Conservation (phyloP, 495 filamentous ascomycete species). For the Penicillium angulare region DNA sequence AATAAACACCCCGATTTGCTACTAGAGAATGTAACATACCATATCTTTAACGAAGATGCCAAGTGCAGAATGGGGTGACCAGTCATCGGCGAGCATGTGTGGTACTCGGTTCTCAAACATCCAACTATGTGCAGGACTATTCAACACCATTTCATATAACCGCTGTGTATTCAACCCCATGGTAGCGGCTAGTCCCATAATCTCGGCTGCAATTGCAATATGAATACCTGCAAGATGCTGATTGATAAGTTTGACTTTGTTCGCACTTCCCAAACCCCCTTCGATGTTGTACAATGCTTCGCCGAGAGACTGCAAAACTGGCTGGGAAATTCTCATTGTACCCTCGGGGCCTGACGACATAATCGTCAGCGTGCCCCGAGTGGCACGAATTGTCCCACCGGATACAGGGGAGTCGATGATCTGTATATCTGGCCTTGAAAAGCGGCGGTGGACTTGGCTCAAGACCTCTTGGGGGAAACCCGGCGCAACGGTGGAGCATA, state of each 20-base stretch:
- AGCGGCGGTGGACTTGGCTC: neutral
- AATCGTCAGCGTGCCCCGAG: slow-evolving; percentile 5
- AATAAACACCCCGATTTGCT: neutral
- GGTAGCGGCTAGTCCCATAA: slow-evolving; percentile 11
- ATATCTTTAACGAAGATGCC: slow-evolving; percentile 13
- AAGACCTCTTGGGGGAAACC: slow-evolving; percentile 1
- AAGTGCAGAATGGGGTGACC: slow-evolving; percentile 11
- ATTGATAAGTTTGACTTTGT: slow-evolving; percentile 12
- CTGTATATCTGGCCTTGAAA: slow-evolving; percentile 6
- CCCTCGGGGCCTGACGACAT: slow-evolving; percentile 5
- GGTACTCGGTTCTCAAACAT: slow-evolving; percentile 13
- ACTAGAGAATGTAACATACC: neutral
- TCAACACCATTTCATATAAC: slow-evolving; percentile 5
- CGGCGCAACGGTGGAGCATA: slow-evolving; percentile 11
- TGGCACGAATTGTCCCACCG: slow-evolving; percentile 9
- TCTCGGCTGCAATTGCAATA: slow-evolving; percentile 8
- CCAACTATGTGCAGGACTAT: slow-evolving; percentile 9
- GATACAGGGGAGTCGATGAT: slow-evolving; percentile 10
- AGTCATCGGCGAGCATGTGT: slow-evolving; percentile 9
- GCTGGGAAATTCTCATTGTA: neutral
- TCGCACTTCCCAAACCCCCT: slow-evolving; percentile 6
- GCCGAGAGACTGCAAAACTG: slow-evolving; percentile 8
- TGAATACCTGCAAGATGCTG: slow-evolving; percentile 13
- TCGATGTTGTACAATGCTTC: slow-evolving; percentile 7
- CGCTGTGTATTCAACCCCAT: slow-evolving; percentile 8